These are phyloP conservation scores for Teunomyces panamensis DNA, from an alignment of 805 yeast species.

Conservation along the genomic window DNA sequence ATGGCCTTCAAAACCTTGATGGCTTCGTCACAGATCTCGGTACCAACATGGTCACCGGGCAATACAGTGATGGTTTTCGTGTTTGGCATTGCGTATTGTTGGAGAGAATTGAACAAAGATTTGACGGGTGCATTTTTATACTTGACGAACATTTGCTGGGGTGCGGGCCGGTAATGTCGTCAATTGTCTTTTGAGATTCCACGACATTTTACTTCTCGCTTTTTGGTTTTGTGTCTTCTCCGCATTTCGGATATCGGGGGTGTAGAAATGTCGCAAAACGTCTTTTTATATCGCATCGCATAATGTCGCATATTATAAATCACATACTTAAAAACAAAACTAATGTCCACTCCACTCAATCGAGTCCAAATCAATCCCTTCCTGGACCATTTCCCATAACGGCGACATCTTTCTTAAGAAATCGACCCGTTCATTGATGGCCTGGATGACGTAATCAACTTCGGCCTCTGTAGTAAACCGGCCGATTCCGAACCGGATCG, in stretches of 20 bases:
- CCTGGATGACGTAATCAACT: conserved; percentile 87
- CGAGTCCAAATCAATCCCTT: conserved; percentile 89
- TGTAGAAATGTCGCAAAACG: no score
- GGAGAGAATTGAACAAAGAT: background rate
- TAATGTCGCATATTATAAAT: background rate
- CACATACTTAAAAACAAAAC: background rate
- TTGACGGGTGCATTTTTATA: background rate
- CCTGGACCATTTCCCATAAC: conserved; percentile 99
- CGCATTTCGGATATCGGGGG: no score
- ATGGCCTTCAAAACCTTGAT: conserved; percentile 86
- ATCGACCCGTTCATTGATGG: conserved; percentile 84
- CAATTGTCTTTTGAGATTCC: no score
- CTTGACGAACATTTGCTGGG: background rate
- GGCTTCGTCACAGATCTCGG: conserved; percentile 87
- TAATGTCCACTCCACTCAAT: conserved; percentile 98
- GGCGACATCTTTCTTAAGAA: conserved; percentile 92
- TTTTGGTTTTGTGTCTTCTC: no score
- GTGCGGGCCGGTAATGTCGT: background rate
- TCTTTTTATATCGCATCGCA: background rate
- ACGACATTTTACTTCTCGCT: no score
- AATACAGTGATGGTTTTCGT: conserved; percentile 76
- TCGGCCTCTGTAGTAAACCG: conserved; percentile 96
- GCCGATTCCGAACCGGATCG: conserved; percentile 95
- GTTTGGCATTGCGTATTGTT: background rate
- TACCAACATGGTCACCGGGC: conserved; percentile 97